Base-by-base conservation (phyloP, 192 early-diverging fungal genomes). In the Linnemannia schmuckeri region DNA sequence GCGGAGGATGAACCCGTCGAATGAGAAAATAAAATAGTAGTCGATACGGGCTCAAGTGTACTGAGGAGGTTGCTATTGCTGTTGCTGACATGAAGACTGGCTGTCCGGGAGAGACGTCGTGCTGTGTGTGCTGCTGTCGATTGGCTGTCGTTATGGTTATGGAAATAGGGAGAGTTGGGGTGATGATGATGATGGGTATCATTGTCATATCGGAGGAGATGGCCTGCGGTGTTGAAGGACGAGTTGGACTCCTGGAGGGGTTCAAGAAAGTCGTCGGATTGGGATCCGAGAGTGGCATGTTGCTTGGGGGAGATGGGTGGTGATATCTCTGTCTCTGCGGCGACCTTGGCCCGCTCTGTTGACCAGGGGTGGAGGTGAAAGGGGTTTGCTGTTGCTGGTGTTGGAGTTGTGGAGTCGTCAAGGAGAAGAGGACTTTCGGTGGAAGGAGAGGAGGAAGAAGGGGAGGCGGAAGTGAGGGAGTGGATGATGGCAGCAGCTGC, bases 281-380 rank as follows among this genome's bases (percentile, higher is more conserved):
- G 69, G 66, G 75, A 9, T 8, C 42, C 75, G 27, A 44, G 6
- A n/a, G 66, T 55, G 70, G 85, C 85, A 22, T 71, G 70, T 68
- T 87, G 85, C 63, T 81, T 87, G 27, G 85, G 85, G 15, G 85
- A 87, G 76, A 81, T 77, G 41, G 85, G 85, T 12, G 85, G 85
- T 0, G 85, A 87, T 46, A 87, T 75, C 70, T 81, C 76, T 13
- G 85, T 55, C 46, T 87, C 72, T 27, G 79, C 79, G n/a, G 85
- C 85, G 76, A 71, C 76, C 72, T 77, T 81, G 55, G 85, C 85
- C 18, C 85, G 79, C 54, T 87, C 76, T 13, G 79, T 74, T 4
- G 85, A 37, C 85, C 85, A 87, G 37, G 85, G 79, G 35, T 87
- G 79, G 72, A 80, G 81, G 6, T 85, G 63, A 70, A 85, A 76